Percentiles rank a stretch among this genome's conserved stretches.
Evolutionary conservation across 169 alveolate species (phyloP).

Genomic region (Cryptosporidium ubiquitum): DNA sequence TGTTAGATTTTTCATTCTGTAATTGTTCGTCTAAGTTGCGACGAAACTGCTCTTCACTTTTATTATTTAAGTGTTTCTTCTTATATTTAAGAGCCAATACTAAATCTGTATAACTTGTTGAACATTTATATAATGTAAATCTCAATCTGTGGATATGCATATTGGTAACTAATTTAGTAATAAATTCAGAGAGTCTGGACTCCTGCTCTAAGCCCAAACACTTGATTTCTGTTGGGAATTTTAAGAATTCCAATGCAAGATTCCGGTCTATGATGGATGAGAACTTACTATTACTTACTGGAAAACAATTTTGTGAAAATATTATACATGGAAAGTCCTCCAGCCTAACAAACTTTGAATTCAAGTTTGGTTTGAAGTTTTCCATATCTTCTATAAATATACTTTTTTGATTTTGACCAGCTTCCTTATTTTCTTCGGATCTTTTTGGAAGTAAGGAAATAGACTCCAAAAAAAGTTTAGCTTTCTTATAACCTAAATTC

Average conservation of each 20-base stretch:
- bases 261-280: slow-evolving; percentile 3
- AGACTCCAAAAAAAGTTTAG: slow-evolving; percentile 29
- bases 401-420: background rate
- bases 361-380: background rate
- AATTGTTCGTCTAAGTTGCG: background rate
- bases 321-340: slow-evolving; percentile 71
- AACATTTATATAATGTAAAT: slow-evolving; percentile 63
- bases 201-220: slow-evolving; percentile 21
- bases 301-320: slow-evolving; percentile 50
- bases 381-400: background rate
- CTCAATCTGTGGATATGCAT: slow-evolving; percentile 51
- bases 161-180: slow-evolving; percentile 24
- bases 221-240: slow-evolving; percentile 53
- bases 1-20: background rate
- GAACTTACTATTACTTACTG: slow-evolving; percentile 17
- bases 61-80: background rate
- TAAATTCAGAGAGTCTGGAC: slow-evolving; percentile 2
- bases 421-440: background rate
- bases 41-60: background rate
- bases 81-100: slow-evolving; percentile 36
- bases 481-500: background rate
- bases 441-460: slow-evolving; percentile 37
- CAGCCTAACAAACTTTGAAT: slow-evolving; percentile 11
- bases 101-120: slow-evolving; percentile 47
- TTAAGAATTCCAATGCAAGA: slow-evolving; percentile 16